Evolutionary conservation across 2,329 filamentous ascomycete species (phyloP), one percentile per base, ranked within the genome.

Genomic region (Fusarium stilboides): DNA sequence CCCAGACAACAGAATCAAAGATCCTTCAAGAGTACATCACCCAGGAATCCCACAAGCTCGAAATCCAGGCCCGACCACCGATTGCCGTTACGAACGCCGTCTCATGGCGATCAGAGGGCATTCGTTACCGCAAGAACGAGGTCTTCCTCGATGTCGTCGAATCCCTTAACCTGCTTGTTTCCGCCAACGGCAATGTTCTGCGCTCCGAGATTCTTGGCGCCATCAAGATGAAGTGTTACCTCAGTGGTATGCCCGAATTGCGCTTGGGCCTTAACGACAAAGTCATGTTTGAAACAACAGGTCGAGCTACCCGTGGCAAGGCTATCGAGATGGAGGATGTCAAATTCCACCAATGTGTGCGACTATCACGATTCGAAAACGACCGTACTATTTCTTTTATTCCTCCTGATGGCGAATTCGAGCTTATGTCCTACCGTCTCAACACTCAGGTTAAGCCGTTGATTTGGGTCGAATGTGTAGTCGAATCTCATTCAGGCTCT

Each of bases 271-370:
- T 99, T 77, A 99, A 99, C 84, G 96, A 99, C 85, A 99, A 99
- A 83, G 96, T 94, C 80, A 99, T 99, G 96, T 99, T 99, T 77
- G 96, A 99, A 83, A 97, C 94, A 6, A 99, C 96, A 0, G 96
- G 96, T 28, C 88, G 96, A 65, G 94, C 95, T 17, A 98, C 95
- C 40, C 86, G 96, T 76, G 96, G 96, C 64, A 99, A 99, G 82
- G 93, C 96, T 12, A 96, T 99, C 69, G 96, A 99, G 83, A 99
- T 99, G 96, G 96, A 99, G 77, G 96, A 99, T 75, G 96, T 99
- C 81, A 99, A 99, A 77, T 99, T 99, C 81, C 96, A 99, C 82
- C 96, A 99, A 80, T 99, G 96, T 78, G 96, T 99, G 69, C 90
- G 96, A 68, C 87, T 99, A 70, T 97, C 94, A 47, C 89, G 96